Evolutionary conservation across 345 rosid genomes (phyloP), one percentile per base, ranked within the genome.

Genomic region (Viola odorata): DNA sequence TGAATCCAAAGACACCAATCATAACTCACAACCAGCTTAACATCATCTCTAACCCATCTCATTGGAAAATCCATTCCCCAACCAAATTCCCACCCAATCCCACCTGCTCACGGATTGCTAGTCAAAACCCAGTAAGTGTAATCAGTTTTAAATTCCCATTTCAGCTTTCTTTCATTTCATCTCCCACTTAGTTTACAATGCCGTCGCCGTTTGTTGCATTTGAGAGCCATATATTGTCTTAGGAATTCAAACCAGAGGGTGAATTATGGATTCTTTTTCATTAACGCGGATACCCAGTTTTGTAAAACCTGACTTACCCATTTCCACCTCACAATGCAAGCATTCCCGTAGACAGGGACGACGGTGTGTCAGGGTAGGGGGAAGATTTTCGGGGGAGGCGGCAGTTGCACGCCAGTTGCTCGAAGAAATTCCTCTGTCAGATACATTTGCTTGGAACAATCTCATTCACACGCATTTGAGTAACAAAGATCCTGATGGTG

Each of bases 381-480:
- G 2, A 3, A 8, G 6, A 17, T 6, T 44, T 6, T 7, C 39
- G 7, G 53, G 37, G 15, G 50, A 10, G 36, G 11, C 23, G 32
- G 59, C 58, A 8, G 32, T 65, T 7, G 38, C 78, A 71, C 80
- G 40, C 50, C 72, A 76, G 38, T 45, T 60, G 80, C 49, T 81
- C 71, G 82, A 74, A 62, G 76, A 81, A 78, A 78, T 78, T 60
- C 77, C 79, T 53, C 62, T 12, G 0, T 61, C 73, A 47, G 77
- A 70, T 54, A 64, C 77, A 3, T 76, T 71, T 14, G 50, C 76
- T 3, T 81, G 85, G 85, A 81, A 81, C 71, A 65, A 45, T 17
- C 71, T 77, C 32, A 81, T 78, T 45, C 79, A 76, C 48, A 56
- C 69, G 65, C 64, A 63, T 61, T 75, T 81, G 58, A 55, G 67